These are phyloP conservation scores for Butyriboletus loyo DNA, from an alignment of 768 basidiomycete genomes.

Conservation along the genomic window DNA sequence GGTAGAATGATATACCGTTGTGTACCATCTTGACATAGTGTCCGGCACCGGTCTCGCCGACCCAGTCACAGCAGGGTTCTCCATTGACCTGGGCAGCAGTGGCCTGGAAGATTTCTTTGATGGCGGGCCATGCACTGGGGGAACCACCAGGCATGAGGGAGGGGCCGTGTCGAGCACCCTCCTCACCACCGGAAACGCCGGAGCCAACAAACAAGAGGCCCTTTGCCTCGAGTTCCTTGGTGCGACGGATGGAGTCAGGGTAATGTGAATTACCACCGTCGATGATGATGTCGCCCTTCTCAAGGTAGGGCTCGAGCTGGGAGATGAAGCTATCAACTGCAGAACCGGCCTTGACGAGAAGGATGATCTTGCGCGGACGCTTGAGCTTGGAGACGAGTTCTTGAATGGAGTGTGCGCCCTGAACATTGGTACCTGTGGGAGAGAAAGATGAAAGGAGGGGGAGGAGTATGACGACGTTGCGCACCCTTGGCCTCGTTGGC, in stretches of 20 bases:
- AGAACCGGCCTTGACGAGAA: slow-evolving; percentile 96
- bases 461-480: slow-evolving; percentile 30
- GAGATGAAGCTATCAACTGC: slow-evolving; percentile 96
- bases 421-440: slow-evolving; percentile 81
- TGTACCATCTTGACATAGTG: slow-evolving; percentile 99
- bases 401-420: slow-evolving; percentile 91
- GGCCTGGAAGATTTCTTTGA: slow-evolving; percentile 99
- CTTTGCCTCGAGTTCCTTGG: slow-evolving; percentile 89
- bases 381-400: slow-evolving; percentile 93
- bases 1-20: slow-evolving; percentile 56
- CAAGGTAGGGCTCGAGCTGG: slow-evolving; percentile 85
- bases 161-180: slow-evolving; percentile 95
- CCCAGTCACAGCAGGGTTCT: slow-evolving; percentile 99
- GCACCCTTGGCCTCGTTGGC: slow-evolving; percentile 96
- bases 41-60: slow-evolving; percentile 91
- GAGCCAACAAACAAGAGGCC: slow-evolving; percentile 97
- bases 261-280: slow-evolving; percentile 99
- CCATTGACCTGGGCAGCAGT: slow-evolving; percentile 93
- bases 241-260: slow-evolving; percentile 95
- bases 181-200: slow-evolving; percentile 99
- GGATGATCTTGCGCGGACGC: slow-evolving; percentile 92
- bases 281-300: slow-evolving; percentile 97
- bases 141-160: slow-evolving; percentile 99
- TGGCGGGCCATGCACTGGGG: slow-evolving; percentile 88
- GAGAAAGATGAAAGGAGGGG: slow-evolving; percentile 20